Evolutionary conservation across 306 rosid genomes (phyloP), one percentile per base, ranked within the genome.

Genomic region (Luffa aegyptiaca): DNA sequence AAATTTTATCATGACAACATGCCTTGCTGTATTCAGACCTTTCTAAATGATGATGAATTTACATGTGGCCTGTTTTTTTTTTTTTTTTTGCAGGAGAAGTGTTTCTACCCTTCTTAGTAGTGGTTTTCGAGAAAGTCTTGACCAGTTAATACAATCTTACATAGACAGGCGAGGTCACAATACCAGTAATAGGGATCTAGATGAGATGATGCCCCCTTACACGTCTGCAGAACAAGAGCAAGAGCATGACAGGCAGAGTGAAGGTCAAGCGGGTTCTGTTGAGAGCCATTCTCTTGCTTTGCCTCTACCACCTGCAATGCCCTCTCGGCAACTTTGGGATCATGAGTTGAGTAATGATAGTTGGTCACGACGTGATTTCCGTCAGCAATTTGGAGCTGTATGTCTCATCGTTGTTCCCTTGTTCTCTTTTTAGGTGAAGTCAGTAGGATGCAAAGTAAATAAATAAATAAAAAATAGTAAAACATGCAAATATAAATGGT

Each of bases 101-200:
- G 99, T 96, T 80, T 96, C 99, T 83, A 96, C 86, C 85, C 97
- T 96, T 84, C 93, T 95, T 62, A 90, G 87, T 55, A 96, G 99
- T 87, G 97, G 94, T 73, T 96, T 96, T 45, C 98, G 99, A 20
- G 97, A 93, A 77, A 93, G 89, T 85, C 98, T 96, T 64, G 90
- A 96, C 83, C 98, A 87, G 62, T 82, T 96, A 84, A 91, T 96
- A 80, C 97, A 90, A 82, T 91, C 99, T 75, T 96, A 93, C 85
- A 90, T 93, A 79, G 98, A 93, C 83, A 91, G 99, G 87, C 97
- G 87, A 83, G 85, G 96, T 46, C 88, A 86, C 72, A 85, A 90
- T 83, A 79, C 89, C 8, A 55, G 80, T 78, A 94, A 92, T 73
- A 89, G 96, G 97, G 98, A 89, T 87, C 84, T 87, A 78, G 88